Conservation (phyloP, 768 basidiomycete genomes). For the Russula abietina region DNA sequence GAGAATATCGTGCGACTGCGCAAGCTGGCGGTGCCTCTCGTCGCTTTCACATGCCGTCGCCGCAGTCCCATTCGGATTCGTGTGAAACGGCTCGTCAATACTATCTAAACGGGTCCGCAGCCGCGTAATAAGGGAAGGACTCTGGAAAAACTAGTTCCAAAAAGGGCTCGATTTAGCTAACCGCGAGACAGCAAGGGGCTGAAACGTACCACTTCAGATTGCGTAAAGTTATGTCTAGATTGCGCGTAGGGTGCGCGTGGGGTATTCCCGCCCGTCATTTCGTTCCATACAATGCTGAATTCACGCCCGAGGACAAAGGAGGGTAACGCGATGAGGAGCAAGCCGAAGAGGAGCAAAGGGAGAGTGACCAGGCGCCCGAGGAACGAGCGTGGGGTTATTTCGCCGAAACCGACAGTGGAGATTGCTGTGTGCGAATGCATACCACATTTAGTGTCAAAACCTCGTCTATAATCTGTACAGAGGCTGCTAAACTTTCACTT, state of each 20-base stretch:
- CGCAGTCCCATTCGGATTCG: too few species aligned
- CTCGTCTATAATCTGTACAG: not conserved
- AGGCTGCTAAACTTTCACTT: slow-evolving; percentile 32
- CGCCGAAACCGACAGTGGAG: slow-evolving; percentile 87
- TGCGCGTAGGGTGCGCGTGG: not conserved
- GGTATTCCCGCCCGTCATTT: slow-evolving; percentile 45
- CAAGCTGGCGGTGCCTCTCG: too few species aligned
- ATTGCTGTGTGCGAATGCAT: slow-evolving; percentile 47
- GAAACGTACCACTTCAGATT: not conserved
- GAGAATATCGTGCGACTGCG: too few species aligned
- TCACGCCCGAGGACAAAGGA: slow-evolving; percentile 89
- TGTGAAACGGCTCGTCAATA: too few species aligned
- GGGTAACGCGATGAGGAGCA: slow-evolving; percentile 84
- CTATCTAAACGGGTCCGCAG: too few species aligned
- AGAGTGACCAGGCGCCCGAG: slow-evolving; percentile 83
- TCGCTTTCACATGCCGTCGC: too few species aligned
- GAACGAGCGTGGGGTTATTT: slow-evolving; percentile 83
- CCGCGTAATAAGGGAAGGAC: too few species aligned
- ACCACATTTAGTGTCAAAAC: not conserved
- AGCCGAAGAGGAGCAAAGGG: slow-evolving; percentile 80
- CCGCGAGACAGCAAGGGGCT: too few species aligned
- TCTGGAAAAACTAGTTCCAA: not conserved
- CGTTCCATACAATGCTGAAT: slow-evolving; percentile 87
- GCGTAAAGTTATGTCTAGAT: not conserved
- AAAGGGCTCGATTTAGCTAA: too few species aligned